These are phyloP conservation scores for Sarocladium oryzae DNA, from an alignment of 2,329 filamentous ascomycete genomes.

Conservation along the genomic window DNA sequence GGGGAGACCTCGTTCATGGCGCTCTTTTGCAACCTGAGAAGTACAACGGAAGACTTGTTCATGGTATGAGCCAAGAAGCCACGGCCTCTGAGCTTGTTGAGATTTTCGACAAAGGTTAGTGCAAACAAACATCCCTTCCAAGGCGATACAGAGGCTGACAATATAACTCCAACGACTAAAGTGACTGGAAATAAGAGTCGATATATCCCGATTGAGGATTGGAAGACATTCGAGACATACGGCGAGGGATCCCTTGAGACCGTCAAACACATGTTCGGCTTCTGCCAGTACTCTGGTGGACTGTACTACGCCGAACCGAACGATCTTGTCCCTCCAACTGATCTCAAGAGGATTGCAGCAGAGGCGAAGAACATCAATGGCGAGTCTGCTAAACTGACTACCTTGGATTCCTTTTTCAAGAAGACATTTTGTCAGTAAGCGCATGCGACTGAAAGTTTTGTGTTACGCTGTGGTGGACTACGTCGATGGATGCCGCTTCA, in stretches of 20 bases:
- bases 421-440: background rate
- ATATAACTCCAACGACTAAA: slow-evolving; percentile 12
- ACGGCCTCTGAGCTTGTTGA: slow-evolving; percentile 23
- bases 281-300: slow-evolving; percentile 27
- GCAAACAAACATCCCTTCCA: background rate
- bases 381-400: background rate
- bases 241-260: slow-evolving; percentile 26
- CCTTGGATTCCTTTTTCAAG: background rate
- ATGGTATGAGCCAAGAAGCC: slow-evolving; percentile 29
- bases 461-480: no score
- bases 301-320: slow-evolving; percentile 5
- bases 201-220: slow-evolving; percentile 22
- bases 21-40: slow-evolving; percentile 32
- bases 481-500: no score
- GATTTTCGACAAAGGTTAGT: slow-evolving; percentile 25
- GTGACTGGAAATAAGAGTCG: slow-evolving; percentile 26
- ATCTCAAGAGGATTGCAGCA: background rate
- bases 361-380: background rate
- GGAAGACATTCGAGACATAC: slow-evolving; percentile 26
- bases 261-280: slow-evolving; percentile 29
- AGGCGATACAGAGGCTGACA: background rate
- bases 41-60: slow-evolving; percentile 29
- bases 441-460: background rate
- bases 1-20: slow-evolving; percentile 39
- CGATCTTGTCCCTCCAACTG: background rate